Conservation (phyloP, 108 stramenopile species). For the Thalassiosira profunda region DNA sequence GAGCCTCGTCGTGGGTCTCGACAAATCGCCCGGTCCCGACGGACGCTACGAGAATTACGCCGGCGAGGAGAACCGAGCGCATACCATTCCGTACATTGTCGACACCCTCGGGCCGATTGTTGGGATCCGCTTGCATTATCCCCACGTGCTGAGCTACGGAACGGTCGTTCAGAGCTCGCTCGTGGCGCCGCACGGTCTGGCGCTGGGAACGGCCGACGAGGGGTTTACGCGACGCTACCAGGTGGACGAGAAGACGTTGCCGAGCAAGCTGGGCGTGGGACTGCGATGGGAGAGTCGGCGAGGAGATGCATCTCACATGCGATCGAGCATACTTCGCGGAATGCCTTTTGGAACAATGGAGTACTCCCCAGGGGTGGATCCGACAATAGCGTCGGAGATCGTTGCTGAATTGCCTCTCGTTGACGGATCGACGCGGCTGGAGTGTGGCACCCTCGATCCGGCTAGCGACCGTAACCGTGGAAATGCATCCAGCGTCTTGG, state of each 20-base stretch:
- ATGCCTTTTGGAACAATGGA: slow-evolving; percentile 92
- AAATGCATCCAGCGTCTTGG: slow-evolving; percentile 20
- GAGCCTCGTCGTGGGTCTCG: slow-evolving; percentile 63
- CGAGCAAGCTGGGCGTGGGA: slow-evolving; percentile 67
- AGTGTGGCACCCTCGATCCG: slow-evolving; percentile 18
- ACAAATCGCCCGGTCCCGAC: too few species aligned
- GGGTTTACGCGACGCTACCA: slow-evolving; percentile 22
- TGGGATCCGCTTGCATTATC: slow-evolving; percentile 69
- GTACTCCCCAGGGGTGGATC: slow-evolving; percentile 44
- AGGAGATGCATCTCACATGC: too few species aligned
- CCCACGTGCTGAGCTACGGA: slow-evolving; percentile 46
- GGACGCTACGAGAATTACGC: slow-evolving; percentile 54
- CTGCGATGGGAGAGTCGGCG: slow-evolving; percentile 52
- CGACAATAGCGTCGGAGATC: too few species aligned
- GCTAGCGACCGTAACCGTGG: slow-evolving; percentile 7
- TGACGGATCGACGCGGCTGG: too few species aligned
- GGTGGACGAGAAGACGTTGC: slow-evolving; percentile 39
- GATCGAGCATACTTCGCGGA: slow-evolving; percentile 80
- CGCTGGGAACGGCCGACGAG: slow-evolving; percentile 59
- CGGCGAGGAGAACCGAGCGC: slow-evolving; percentile 67
- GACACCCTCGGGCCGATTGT: slow-evolving; percentile 76
- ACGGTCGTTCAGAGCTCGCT: slow-evolving; percentile 67
- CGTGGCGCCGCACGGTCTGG: slow-evolving; percentile 66
- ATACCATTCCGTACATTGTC: slow-evolving; percentile 80
- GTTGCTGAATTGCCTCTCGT: slow-evolving; percentile 17